phyloP scores from a whole-genome alignment of 2,329 filamentous ascomycete genomes.

The Periconia digitata region DNA sequence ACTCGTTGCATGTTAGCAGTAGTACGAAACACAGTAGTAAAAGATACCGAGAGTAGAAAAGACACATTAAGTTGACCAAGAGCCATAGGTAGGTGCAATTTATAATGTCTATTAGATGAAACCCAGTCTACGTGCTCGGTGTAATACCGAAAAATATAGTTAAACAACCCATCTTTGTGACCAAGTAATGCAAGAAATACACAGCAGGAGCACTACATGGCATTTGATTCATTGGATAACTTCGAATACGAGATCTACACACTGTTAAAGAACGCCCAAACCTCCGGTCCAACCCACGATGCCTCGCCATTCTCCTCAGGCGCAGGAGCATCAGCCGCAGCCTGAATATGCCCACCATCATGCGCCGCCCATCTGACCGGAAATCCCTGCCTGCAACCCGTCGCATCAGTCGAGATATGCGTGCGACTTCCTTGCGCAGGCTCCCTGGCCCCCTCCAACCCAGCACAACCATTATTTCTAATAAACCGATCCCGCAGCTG shows the following conservation, averaged over 20 bases:
- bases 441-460: conserved; percentile 10
- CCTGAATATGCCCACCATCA: conserved; percentile 28
- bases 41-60: no score
- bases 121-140: no score
- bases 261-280: conserved; percentile 9
- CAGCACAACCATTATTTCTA: conserved; percentile 36
- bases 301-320: conserved; percentile 10
- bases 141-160: no score
- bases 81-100: no score
- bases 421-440: conserved; percentile 11
- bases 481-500: conserved; percentile 40
- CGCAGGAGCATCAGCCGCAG: conserved; percentile 4
- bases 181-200: no score
- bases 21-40: no score
- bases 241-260: neutral
- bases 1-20: no score
- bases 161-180: no score
- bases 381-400: conserved; percentile 24
- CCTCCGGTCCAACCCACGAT: conserved; percentile 8
- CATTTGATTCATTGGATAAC: no score
- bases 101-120: no score
- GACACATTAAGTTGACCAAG: no score
- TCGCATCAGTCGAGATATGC: conserved; percentile 6
- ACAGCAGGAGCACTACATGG: no score
- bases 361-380: conserved; percentile 37